These are phyloP conservation scores for Daldinia childiae DNA, from an alignment of 495 filamentous ascomycete species.

Conservation along the genomic window DNA sequence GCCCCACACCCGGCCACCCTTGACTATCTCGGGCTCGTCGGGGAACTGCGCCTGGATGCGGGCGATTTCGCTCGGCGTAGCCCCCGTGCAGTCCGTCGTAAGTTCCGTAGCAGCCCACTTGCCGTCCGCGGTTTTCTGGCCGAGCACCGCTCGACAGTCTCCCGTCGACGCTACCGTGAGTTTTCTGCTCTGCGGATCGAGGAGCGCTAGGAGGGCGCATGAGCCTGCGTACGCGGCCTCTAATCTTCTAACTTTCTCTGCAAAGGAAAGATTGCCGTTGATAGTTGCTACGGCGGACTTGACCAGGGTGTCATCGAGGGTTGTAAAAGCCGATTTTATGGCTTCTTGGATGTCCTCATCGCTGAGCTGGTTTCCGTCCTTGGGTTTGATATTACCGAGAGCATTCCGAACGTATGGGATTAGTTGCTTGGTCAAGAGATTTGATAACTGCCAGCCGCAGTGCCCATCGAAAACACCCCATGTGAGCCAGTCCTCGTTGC, in stretches of 20 bases:
- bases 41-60: slow-evolving; percentile 66
- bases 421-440: slow-evolving; percentile 52
- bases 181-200: slow-evolving; percentile 57
- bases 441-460: slow-evolving; percentile 56
- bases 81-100: slow-evolving; percentile 68
- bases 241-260: slow-evolving; percentile 42
- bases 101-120: slow-evolving; percentile 61
- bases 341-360: slow-evolving; percentile 51
- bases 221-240: slow-evolving; percentile 64
- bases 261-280: slow-evolving; percentile 38
- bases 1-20: slow-evolving; percentile 65
- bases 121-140: slow-evolving; percentile 54
- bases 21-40: slow-evolving; percentile 63
- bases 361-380: slow-evolving; percentile 24
- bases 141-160: slow-evolving; percentile 69
- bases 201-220: slow-evolving; percentile 67
- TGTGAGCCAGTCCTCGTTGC: slow-evolving; percentile 56
- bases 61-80: slow-evolving; percentile 60
- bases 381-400: slow-evolving; percentile 41
- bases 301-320: slow-evolving; percentile 62
- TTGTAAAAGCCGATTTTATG: slow-evolving; percentile 58
- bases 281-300: slow-evolving; percentile 51
- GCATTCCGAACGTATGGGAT: slow-evolving; percentile 54
- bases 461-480: slow-evolving; percentile 62
- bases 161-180: slow-evolving; percentile 68